Evolutionary conservation across 805 yeast species (phyloP), one percentile per base, ranked within the genome.

Genomic region (Cyberlindnera suaveolens): DNA sequence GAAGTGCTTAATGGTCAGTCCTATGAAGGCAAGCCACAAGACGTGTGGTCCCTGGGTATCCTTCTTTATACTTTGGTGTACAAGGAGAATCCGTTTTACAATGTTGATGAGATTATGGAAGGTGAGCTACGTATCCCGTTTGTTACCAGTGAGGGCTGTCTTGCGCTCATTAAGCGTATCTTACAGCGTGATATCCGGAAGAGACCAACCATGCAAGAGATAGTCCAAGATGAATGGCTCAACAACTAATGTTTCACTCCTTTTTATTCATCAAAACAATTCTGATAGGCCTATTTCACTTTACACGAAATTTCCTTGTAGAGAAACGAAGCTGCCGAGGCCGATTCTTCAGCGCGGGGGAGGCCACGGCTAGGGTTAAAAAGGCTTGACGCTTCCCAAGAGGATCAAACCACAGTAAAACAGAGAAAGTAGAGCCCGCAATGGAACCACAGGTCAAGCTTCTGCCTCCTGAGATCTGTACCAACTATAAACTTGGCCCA

Each of bases 1-100:
- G 99, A 93, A 63, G 96, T 93, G 1, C 69, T 93, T 31, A 74
- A 81, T 40, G 99, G 98, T 2, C 81, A 80, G 47, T 83, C 90
- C 18, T 93, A 91, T 57, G 88, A 80, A 40, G 99, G 99, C 18
- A 83, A 78, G 60, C 91, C 96, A 3, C 99, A 93, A 62, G 99
- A 93, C 64, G 82, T 90, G 2, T 93, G 99, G 99, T 96, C 98
- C 0, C 71, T 91, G 58, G 99, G 99, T 3, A 85, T 93, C 18
- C 67, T 93, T 44, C 67, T 93, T 18, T 93, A 90, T 65, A 93
- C 97, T 0, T 76, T 93, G 57, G 72, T 91, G 6, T 93, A 84
- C 70, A 87, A 90, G 59, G 98, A 93, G 60, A 90, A 91, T 56
- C 99, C 99, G 8, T 93, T 91, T 57, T 87, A 88, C 62, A 89